Percentiles rank a stretch among this genome's conserved stretches.
phyloP scores from a whole-genome alignment of 78 protist genomes.

The Planoprotostelium fungivorum region DNA sequence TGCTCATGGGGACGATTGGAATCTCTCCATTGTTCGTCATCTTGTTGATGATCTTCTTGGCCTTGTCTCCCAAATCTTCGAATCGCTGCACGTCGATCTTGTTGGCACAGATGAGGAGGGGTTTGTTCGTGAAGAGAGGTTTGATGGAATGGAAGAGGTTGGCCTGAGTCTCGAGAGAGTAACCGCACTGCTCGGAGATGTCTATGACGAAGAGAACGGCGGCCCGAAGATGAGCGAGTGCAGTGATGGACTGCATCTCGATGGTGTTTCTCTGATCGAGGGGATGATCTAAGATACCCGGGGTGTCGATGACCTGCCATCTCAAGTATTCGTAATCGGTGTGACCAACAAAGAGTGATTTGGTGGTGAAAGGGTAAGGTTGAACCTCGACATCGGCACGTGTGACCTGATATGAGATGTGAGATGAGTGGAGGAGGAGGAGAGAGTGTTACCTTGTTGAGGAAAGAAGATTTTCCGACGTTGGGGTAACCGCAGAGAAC shows the following conservation, averaged over 20 bases:
- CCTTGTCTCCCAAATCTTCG: slow-evolving; percentile 71
- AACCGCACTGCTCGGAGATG: slow-evolving; percentile 94
- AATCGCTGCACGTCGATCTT: slow-evolving; percentile 78
- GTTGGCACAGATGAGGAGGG: slow-evolving; percentile 90
- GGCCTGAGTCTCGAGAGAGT: slow-evolving; percentile 87
- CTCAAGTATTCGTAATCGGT: slow-evolving; percentile 86
- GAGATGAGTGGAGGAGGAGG: slow-evolving; percentile 32
- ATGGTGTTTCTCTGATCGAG: slow-evolving; percentile 98
- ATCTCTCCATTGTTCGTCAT: slow-evolving; percentile 41
- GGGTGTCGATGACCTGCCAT: slow-evolving; percentile 99
- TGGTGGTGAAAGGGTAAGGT: slow-evolving; percentile 99
- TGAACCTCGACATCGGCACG: slow-evolving; percentile 99
- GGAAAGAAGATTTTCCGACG: slow-evolving; percentile 97
- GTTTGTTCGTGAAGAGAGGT: slow-evolving; percentile 97
- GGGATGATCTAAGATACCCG: slow-evolving; percentile 98
- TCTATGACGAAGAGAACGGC: slow-evolving; percentile 92
- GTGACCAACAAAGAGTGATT: slow-evolving; percentile 99
- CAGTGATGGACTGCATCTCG: slow-evolving; percentile 99
- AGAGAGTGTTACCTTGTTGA: slow-evolving; percentile 73
- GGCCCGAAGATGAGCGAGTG: slow-evolving; percentile 97
- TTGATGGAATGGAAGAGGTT: slow-evolving; percentile 86
- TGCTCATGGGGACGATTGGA: slow-evolving; percentile 49
- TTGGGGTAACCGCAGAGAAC: slow-evolving; percentile 95
- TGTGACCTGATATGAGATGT: slow-evolving; percentile 51
- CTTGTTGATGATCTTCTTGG: slow-evolving; percentile 30